Evolutionary conservation across 306 rosid species (phyloP).

Genomic region (Cicer yamashitae): DNA sequence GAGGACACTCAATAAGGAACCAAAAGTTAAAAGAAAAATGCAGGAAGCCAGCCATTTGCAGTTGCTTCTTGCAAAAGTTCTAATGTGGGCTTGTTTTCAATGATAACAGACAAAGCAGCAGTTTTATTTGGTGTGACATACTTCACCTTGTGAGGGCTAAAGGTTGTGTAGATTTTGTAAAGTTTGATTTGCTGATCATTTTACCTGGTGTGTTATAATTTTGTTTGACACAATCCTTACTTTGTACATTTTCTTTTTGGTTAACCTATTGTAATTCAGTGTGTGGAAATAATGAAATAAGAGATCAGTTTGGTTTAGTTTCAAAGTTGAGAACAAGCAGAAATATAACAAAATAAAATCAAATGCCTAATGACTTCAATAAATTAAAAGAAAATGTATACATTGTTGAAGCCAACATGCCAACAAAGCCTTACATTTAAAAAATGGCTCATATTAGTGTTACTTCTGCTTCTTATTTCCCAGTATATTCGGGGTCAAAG

Average conservation of each 20-base stretch:
- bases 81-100: slow-evolving; percentile 41
- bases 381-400: not conserved
- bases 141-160: slow-evolving; percentile 30
- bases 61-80: slow-evolving; percentile 45
- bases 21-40: slow-evolving; percentile 34
- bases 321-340: slow-evolving; percentile 4
- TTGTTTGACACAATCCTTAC: slow-evolving; percentile 47
- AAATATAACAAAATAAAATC: slow-evolving; percentile 25
- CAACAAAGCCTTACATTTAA: not conserved
- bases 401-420: slow-evolving; percentile 37
- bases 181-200: slow-evolving; percentile 56
- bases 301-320: slow-evolving; percentile 35
- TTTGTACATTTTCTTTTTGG: slow-evolving; percentile 45
- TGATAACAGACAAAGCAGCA: slow-evolving; percentile 36
- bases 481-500: slow-evolving; percentile 25
- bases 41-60: slow-evolving; percentile 48
- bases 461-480: slow-evolving; percentile 63
- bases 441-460: slow-evolving; percentile 24
- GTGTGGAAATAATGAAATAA: slow-evolving; percentile 46
- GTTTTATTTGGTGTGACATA: slow-evolving; percentile 21
- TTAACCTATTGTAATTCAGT: slow-evolving; percentile 34
- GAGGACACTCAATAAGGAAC: slow-evolving; percentile 47
- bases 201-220: slow-evolving; percentile 54
- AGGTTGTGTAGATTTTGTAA: slow-evolving; percentile 57
- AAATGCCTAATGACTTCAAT: not conserved